Percentiles rank a stretch among this genome's conserved stretches.
These are phyloP conservation scores for Endocalyx cinctus DNA, from an alignment of 2,329 filamentous ascomycete genomes.

Conservation along the genomic window DNA sequence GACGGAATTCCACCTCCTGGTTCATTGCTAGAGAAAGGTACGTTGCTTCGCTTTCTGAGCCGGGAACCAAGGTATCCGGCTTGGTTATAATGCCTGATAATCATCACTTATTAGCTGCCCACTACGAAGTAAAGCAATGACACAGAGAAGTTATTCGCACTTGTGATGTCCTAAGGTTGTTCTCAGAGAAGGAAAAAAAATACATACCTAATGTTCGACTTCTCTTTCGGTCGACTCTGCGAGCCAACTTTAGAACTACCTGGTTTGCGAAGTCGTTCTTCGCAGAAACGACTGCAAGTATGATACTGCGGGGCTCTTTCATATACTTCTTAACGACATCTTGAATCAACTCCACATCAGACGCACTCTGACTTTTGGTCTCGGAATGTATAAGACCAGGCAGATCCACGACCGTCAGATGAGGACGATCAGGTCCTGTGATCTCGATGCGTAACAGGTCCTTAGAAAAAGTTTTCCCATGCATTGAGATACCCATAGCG, in stretches of 20 bases:
- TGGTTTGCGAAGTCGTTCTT: conserved; percentile 57
- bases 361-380: conserved; percentile 40
- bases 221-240: conserved; percentile 28
- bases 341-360: conserved; percentile 40
- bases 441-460: conserved; percentile 46
- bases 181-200: too few species aligned
- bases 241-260: conserved; percentile 46
- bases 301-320: conserved; percentile 50
- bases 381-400: conserved; percentile 50
- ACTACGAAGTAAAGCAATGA: too few species aligned
- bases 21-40: conserved; percentile 42
- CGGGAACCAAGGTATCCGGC: conserved; percentile 32
- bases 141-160: too few species aligned
- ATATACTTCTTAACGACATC: conserved; percentile 53
- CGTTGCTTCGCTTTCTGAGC: conserved; percentile 34
- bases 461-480: conserved; percentile 35
- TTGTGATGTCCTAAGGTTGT: too few species aligned
- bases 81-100: conserved; percentile 50
- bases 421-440: conserved; percentile 40
- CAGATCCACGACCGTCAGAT: conserved; percentile 56
- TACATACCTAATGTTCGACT: conserved; percentile 43
- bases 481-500: conserved; percentile 44
- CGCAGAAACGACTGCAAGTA: conserved; percentile 54
- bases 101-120: too few species aligned
- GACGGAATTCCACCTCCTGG: conserved; percentile 39